phyloP scores from a whole-genome alignment of 1,284 basidiomycete genomes.

The Quambalaria eucalypti region DNA sequence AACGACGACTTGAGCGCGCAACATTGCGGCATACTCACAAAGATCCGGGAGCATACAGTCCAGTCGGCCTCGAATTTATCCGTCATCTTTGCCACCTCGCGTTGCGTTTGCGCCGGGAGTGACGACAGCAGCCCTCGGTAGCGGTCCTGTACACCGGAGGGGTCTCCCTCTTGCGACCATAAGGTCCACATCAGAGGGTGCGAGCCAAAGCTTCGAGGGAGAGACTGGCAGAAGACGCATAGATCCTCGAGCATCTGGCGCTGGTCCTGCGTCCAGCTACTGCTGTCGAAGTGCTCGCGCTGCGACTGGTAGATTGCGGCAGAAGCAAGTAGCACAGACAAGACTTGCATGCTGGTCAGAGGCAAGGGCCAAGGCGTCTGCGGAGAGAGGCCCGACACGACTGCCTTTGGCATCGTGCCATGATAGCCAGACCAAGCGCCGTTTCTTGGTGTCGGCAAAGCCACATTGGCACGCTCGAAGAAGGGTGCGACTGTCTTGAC shows the following conservation, averaged over 20 bases:
- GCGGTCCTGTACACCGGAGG: too few species aligned
- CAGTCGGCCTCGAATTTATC: background rate
- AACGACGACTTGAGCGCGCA: background rate
- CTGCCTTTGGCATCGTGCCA: too few species aligned
- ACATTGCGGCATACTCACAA: background rate
- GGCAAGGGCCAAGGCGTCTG: too few species aligned
- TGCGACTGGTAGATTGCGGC: background rate
- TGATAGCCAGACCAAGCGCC: too few species aligned
- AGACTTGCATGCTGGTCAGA: background rate
- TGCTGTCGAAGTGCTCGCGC: background rate
- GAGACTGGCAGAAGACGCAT: background rate
- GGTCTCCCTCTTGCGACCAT: too few species aligned
- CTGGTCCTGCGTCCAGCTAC: background rate
- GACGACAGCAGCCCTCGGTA: too few species aligned
- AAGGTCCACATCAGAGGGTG: constrained; percentile 5
- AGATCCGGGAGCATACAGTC: background rate
- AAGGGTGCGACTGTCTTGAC: background rate
- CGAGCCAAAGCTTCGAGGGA: background rate
- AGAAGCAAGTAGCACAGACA: background rate
- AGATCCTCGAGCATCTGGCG: background rate
- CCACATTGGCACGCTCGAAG: too few species aligned
- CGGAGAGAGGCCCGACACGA: too few species aligned
- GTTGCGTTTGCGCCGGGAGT: too few species aligned
- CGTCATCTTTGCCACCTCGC: background rate
- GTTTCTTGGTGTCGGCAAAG: too few species aligned